These are phyloP conservation scores for Phialemonium atrogriseum DNA, from an alignment of 2,329 filamentous ascomycete genomes.

Conservation along the genomic window DNA sequence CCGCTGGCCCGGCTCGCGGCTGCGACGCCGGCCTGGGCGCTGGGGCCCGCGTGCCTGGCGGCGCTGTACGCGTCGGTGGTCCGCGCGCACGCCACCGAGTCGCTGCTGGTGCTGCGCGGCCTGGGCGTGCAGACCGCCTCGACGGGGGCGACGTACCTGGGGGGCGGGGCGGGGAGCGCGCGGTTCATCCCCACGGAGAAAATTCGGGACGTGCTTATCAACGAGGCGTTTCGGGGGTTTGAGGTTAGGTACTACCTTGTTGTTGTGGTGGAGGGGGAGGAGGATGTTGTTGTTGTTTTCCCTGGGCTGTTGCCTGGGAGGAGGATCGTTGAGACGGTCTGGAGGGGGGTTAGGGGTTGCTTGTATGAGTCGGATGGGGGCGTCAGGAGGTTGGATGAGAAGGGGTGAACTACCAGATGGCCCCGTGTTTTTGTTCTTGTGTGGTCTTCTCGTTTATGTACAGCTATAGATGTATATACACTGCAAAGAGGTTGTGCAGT, in stretches of 20 bases:
- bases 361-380: conserved; percentile 58
- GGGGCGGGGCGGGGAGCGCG: conserved; percentile 20
- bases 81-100: conserved; percentile 59
- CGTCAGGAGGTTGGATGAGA: conserved; percentile 20
- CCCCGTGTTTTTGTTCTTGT: no score
- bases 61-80: conserved; percentile 36
- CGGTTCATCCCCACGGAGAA: conserved; percentile 78
- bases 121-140: conserved; percentile 85
- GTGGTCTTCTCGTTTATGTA: no score
- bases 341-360: conserved; percentile 77
- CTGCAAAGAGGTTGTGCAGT: no score
- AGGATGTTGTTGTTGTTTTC: conserved; percentile 90
- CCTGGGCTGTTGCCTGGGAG: conserved; percentile 68
- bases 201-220: conserved; percentile 88
- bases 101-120: conserved; percentile 77
- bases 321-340: conserved; percentile 75
- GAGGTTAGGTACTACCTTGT: conserved; percentile 84
- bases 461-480: no score
- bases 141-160: conserved; percentile 27
- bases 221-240: conserved; percentile 90
- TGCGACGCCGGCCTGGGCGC: conserved; percentile 27
- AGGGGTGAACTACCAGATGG: no score
- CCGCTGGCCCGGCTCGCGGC: conserved; percentile 22
- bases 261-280: conserved; percentile 83
- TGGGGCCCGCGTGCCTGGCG: conserved; percentile 26